Percentiles rank a stretch among this genome's conserved stretches.
These are phyloP conservation scores for Fusarium nygamai DNA, from an alignment of 2,329 filamentous ascomycete genomes.

Conservation along the genomic window DNA sequence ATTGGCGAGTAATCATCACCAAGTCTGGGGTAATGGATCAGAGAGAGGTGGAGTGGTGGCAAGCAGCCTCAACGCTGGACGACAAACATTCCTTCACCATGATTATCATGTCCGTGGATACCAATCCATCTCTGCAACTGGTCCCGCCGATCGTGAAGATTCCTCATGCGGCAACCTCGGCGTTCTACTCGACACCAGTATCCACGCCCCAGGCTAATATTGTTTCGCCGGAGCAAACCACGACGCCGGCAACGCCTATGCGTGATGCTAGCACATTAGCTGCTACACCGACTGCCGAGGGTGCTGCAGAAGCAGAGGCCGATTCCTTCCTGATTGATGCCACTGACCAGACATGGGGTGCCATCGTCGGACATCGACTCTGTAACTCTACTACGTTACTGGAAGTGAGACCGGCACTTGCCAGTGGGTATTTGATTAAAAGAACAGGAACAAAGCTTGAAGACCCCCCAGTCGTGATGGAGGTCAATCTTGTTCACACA, in stretches of 20 bases:
- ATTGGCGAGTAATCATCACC: slow-evolving; percentile 81
- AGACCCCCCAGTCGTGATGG: slow-evolving; percentile 69
- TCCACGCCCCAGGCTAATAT: slow-evolving; percentile 72
- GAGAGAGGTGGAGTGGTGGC: slow-evolving; percentile 71
- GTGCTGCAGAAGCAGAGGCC: slow-evolving; percentile 52
- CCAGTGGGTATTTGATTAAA: slow-evolving; percentile 74
- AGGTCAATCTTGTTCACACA: slow-evolving; percentile 70
- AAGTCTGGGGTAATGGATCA: slow-evolving; percentile 75
- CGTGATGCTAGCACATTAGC: slow-evolving; percentile 51
- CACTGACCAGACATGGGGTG: slow-evolving; percentile 80
- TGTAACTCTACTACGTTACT: slow-evolving; percentile 67
- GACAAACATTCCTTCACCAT: slow-evolving; percentile 62
- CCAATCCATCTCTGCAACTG: slow-evolving; percentile 70
- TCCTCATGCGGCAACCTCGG: slow-evolving; percentile 54
- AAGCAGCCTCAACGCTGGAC: slow-evolving; percentile 62
- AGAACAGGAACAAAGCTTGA: slow-evolving; percentile 64
- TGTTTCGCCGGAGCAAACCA: slow-evolving; percentile 69
- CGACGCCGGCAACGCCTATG: slow-evolving; percentile 61
- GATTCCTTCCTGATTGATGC: slow-evolving; percentile 77
- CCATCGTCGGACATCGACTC: slow-evolving; percentile 73
- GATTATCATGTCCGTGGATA: slow-evolving; percentile 72
- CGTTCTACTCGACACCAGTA: slow-evolving; percentile 69
- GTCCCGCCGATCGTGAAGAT: slow-evolving; percentile 65
- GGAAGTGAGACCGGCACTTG: slow-evolving; percentile 66
- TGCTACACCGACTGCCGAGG: slow-evolving; percentile 58